These are phyloP conservation scores for Syzygium oleosum DNA, from an alignment of 345 rosid species.

Conservation along the genomic window DNA sequence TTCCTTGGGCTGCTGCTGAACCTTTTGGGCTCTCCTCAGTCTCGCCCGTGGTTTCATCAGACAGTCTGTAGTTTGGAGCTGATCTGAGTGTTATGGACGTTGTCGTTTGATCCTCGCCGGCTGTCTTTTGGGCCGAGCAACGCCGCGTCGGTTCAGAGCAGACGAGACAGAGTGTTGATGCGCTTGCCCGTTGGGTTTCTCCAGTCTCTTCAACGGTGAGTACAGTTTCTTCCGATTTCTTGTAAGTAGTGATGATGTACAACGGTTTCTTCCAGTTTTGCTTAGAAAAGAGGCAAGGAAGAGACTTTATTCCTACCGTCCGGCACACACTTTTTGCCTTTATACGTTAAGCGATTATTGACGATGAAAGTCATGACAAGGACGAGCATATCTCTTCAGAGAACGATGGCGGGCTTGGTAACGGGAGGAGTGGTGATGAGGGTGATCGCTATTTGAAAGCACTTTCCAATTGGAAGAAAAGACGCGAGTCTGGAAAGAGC, in stretches of 20 bases:
- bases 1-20: neutral
- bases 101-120: neutral
- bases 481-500: neutral
- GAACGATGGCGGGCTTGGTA: slow-evolving; percentile 5
- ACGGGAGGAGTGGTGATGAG: neutral
- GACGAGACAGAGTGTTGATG: neutral
- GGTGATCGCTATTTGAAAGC: neutral
- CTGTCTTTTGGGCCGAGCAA: neutral
- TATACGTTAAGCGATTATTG: neutral
- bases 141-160: neutral
- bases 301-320: neutral
- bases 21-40: neutral
- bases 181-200: neutral
- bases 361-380: neutral
- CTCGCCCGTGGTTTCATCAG: neutral
- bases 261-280: neutral
- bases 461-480: neutral
- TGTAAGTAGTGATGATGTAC: neutral
- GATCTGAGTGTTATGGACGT: neutral
- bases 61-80: neutral
- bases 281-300: neutral
- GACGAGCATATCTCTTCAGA: neutral
- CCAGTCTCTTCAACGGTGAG: neutral
- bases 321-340: neutral
- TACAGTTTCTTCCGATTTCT: neutral